These are phyloP conservation scores for Salix suchowensis DNA, from an alignment of 345 rosid species.

Conservation along the genomic window DNA sequence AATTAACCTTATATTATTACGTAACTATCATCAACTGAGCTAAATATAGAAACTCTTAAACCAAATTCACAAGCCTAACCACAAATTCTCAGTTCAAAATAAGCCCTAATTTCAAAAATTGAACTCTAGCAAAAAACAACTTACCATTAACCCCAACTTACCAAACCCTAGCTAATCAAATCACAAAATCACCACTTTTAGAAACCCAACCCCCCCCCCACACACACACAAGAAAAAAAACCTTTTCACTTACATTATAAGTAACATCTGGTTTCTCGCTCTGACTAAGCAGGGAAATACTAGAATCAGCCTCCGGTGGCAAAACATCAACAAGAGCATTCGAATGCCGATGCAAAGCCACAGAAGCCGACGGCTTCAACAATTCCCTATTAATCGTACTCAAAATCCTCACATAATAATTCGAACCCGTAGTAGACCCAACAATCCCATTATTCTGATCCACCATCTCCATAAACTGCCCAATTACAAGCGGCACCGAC, in stretches of 20 bases:
- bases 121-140: neutral
- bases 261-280: slow-evolving; percentile 97
- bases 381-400: slow-evolving; percentile 92
- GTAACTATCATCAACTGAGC: neutral
- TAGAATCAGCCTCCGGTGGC: slow-evolving; percentile 98
- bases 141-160: neutral
- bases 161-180: neutral
- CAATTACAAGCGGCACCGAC: slow-evolving; percentile 91
- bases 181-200: neutral
- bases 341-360: slow-evolving; percentile 94
- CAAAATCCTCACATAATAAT: slow-evolving; percentile 85
- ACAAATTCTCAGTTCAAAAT: neutral
- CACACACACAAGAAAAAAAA: too few relatives aligned
- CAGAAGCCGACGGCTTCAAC: slow-evolving; percentile 95
- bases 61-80: neutral
- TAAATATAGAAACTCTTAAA: neutral
- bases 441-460: slow-evolving; percentile 98
- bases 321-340: slow-evolving; percentile 95
- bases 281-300: slow-evolving; percentile 92
- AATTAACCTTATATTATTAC: neutral
- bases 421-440: slow-evolving; percentile 98
- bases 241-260: slow-evolving; percentile 51
- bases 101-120: neutral
- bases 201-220: too few relatives aligned
- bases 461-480: slow-evolving; percentile 99